phyloP scores from a whole-genome alignment of 2,329 filamentous ascomycete species.

The Fusarium torulosum region DNA sequence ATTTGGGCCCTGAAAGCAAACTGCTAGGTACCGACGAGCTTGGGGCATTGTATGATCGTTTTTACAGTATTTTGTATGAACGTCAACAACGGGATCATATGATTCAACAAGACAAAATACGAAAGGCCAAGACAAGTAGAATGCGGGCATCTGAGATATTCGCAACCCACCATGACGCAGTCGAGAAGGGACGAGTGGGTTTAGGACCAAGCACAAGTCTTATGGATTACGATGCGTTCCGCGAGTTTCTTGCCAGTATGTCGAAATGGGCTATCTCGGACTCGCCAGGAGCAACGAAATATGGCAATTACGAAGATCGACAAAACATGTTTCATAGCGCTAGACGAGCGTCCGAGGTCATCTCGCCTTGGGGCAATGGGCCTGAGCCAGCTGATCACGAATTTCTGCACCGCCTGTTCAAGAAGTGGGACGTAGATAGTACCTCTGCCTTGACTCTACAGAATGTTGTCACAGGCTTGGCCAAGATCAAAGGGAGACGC shows the following conservation, averaged over 20 bases:
- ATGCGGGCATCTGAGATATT: slow-evolving; percentile 56
- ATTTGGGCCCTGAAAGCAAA: slow-evolving; percentile 96
- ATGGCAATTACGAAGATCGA: slow-evolving; percentile 61
- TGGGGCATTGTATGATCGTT: slow-evolving; percentile 91
- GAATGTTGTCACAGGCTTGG: slow-evolving; percentile 91
- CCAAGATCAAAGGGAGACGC: slow-evolving; percentile 89
- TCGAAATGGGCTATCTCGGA: slow-evolving; percentile 95
- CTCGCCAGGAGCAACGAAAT: slow-evolving; percentile 71
- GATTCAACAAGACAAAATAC: slow-evolving; percentile 80
- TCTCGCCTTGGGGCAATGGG: slow-evolving; percentile 68
- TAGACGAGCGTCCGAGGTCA: slow-evolving; percentile 58
- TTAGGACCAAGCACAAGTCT: slow-evolving; percentile 88
- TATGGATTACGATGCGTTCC: slow-evolving; percentile 98
- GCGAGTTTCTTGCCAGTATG: slow-evolving; percentile 91
- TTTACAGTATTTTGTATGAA: slow-evolving; percentile 93
- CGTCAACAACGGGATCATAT: slow-evolving; percentile 85
- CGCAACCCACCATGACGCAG: slow-evolving; percentile 60
- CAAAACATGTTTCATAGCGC: slow-evolving; percentile 72
- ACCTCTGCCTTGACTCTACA: slow-evolving; percentile 85
- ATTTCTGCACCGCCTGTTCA: slow-evolving; percentile 89
- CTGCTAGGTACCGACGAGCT: slow-evolving; percentile 87
- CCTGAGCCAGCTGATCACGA: slow-evolving; percentile 89
- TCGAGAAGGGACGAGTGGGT: slow-evolving; percentile 88
- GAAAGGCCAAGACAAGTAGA: slow-evolving; percentile 71
- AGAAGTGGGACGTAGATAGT: slow-evolving; percentile 86